phyloP scores from a whole-genome alignment of 2,329 filamentous ascomycete genomes.

The Aaosphaeria arxii region DNA sequence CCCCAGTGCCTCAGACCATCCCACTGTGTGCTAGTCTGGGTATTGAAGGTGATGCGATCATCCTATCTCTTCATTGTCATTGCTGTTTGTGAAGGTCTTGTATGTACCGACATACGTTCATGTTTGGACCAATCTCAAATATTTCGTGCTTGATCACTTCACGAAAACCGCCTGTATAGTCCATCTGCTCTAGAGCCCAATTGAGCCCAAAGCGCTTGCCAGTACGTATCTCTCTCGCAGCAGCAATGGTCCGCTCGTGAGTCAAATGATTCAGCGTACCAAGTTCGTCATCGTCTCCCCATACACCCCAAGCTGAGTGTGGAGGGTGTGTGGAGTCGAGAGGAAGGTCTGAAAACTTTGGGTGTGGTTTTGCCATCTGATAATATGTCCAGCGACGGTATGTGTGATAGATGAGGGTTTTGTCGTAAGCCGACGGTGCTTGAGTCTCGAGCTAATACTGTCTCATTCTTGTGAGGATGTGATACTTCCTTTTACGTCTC shows the following conservation, averaged over 20 bases:
- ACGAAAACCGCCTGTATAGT: conserved; percentile 16
- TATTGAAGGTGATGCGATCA: conserved; percentile 50
- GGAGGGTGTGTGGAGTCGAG: conserved; percentile 17
- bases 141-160: conserved; percentile 20
- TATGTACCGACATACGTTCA: conserved; percentile 11
- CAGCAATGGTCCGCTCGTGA: conserved; percentile 14
- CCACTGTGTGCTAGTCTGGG: conserved; percentile 56
- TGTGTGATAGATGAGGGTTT: not conserved
- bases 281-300: conserved; percentile 17
- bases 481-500: too few relatives aligned
- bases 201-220: conserved; percentile 16
- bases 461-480: too few relatives aligned
- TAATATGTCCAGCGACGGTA: conserved; percentile 1
- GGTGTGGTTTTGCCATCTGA: conserved; percentile 15
- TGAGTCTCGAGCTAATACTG: too few relatives aligned
- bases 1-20: conserved; percentile 33
- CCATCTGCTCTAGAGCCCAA: conserved; percentile 21
- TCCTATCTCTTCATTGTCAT: conserved; percentile 5
- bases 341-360: conserved; percentile 20
- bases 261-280: conserved; percentile 20
- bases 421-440: too few relatives aligned
- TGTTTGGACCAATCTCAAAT: conserved; percentile 16
- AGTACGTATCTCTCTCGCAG: conserved; percentile 17
- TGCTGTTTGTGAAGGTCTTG: not conserved
- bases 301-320: conserved; percentile 20